These are phyloP conservation scores for Arachis monticola DNA, from an alignment of 331 rosid species.

Conservation along the genomic window DNA sequence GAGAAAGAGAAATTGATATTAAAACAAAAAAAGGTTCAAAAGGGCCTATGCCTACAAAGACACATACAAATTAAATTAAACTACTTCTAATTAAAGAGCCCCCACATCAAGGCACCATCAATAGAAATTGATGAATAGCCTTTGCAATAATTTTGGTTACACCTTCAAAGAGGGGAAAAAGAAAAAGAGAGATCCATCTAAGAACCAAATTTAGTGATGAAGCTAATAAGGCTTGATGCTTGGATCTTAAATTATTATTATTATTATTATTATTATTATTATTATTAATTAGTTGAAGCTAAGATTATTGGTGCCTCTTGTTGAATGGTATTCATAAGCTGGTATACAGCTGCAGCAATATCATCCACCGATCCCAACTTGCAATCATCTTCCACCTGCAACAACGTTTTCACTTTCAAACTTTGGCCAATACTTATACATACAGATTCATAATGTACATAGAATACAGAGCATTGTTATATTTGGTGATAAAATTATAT, in stretches of 20 bases:
- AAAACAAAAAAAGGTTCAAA: background rate
- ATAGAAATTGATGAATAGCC: conserved; percentile 41
- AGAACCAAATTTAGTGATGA: conserved; percentile 9
- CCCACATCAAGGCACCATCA: conserved; percentile 34
- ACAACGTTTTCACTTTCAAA: background rate
- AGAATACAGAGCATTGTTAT: too few relatives aligned
- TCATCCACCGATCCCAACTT: conserved; percentile 87
- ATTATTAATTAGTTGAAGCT: conserved; percentile 13
- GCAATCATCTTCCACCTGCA: conserved; percentile 92
- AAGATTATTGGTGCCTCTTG: conserved; percentile 57
- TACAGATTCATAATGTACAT: background rate
- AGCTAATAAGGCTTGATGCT: conserved; percentile 9
- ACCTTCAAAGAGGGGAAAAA: conserved; percentile 23
- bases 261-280: too few relatives aligned
- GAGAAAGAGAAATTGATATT: background rate
- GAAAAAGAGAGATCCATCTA: conserved; percentile 17
- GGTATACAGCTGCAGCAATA: conserved; percentile 80
- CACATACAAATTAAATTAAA: conserved; percentile 42
- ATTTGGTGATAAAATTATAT: too few relatives aligned
- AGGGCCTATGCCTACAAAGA: conserved; percentile 25
- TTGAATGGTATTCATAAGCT: conserved; percentile 68
- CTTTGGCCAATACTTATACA: background rate
- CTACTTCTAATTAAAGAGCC: conserved; percentile 43
- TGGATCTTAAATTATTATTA: conserved; percentile 40
- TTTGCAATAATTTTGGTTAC: conserved; percentile 51